These are phyloP conservation scores for Mycena pura DNA, from an alignment of 768 basidiomycete genomes.

Conservation along the genomic window DNA sequence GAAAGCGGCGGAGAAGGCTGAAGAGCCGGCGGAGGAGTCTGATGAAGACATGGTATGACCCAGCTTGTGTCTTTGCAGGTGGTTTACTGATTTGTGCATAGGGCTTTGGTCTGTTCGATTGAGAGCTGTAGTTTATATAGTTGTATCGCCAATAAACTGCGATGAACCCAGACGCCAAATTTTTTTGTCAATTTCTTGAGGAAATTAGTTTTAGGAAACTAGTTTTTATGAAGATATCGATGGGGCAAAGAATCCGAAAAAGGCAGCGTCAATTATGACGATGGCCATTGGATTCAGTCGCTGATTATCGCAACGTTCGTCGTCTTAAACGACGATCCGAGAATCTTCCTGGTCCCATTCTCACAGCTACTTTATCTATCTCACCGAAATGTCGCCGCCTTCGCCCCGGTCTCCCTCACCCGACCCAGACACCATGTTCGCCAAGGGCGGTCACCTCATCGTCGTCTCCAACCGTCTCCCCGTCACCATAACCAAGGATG, in stretches of 20 bases:
- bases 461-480: slow-evolving; percentile 97
- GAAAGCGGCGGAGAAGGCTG: slow-evolving; percentile 75
- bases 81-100: slow-evolving; percentile 33
- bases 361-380: slow-evolving; percentile 14
- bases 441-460: slow-evolving; percentile 76
- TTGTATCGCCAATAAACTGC: no score
- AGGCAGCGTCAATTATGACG: no score
- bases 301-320: slow-evolving; percentile 16
- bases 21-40: slow-evolving; percentile 80
- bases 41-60: slow-evolving; percentile 86
- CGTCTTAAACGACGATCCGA: slow-evolving; percentile 33
- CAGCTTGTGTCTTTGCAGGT: neutral
- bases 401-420: slow-evolving; percentile 35
- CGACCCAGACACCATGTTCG: slow-evolving; percentile 49
- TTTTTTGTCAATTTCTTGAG: no score
- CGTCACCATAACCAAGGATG: slow-evolving; percentile 95
- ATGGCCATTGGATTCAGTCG: no score
- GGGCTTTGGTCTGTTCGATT: slow-evolving; percentile 97
- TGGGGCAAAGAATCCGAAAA: no score
- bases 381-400: slow-evolving; percentile 34
- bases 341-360: slow-evolving; percentile 23
- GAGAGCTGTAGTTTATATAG: no score
- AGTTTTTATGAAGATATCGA: no score
- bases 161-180: no score
- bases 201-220: no score